Base-by-base conservation (phyloP, 1,284 basidiomycete genomes). In the Somion occarium region DNA sequence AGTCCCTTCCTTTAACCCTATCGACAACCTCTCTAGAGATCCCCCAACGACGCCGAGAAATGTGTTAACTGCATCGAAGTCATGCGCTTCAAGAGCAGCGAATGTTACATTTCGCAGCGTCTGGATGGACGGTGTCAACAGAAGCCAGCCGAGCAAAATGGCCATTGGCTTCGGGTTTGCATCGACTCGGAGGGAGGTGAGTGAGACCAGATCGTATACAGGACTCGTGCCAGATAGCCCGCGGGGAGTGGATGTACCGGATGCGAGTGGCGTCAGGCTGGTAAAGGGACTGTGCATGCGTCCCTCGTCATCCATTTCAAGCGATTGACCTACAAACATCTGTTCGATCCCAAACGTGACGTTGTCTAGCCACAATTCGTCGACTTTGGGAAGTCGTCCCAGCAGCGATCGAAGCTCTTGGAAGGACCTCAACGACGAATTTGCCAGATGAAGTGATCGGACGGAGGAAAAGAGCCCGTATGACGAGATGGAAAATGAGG, bases 351-450 rank as follows among this genome's bases (percentile, higher is more conserved):
- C 48, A 26, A 49, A 43, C 3, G 24, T 39, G 25, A 43, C 39
- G 20, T 20, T 30, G n/a, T 49, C 38, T 3, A 49, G 26, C 4
- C 23, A 22, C 5, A 49, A 39, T 15, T 23, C 41, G 15, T 39
- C 20, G 20, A 49, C 39, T 13, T 42, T 24, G 3, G 38, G 38
- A 13, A 49, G 48, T n/a, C 18, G 19, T 5, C 38, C 48, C 20
- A 49, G 48, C 5, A 49, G 41, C 5, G 24, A 12, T 3, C 38
- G 20, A 13, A 49, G 38, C 7, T 48, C 34, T 5, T 30, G 27
- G 46, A 48, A 48, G n/a, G 48, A 49, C n/a, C 26, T 42, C 5
- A 49, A 25, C 24, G 48, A 49, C 19, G 48, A 49, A 26, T 49
- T 26, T 38, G 48, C 42, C 15, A 49, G 20, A 26, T 19, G 41